These are phyloP conservation scores for Mycena sp. DNA, from an alignment of 1,284 basidiomycete genomes.

Conservation along the genomic window DNA sequence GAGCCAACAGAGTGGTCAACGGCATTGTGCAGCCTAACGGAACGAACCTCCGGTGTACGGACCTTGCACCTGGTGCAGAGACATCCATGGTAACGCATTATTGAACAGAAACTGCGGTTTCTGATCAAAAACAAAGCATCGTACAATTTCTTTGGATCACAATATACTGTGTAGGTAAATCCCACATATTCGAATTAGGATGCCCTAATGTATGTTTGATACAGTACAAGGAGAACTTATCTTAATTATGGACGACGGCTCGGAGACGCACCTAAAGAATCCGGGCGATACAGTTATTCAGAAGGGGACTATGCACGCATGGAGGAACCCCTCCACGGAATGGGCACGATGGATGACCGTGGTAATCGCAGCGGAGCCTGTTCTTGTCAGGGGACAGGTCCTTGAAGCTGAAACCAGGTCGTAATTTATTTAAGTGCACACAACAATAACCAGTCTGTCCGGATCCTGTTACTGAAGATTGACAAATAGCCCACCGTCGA, in stretches of 20 bases:
- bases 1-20: conserved; percentile 54
- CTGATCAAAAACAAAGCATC: conserved; percentile 43
- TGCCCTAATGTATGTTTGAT: background rate
- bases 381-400: conserved; percentile 54
- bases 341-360: conserved; percentile 66
- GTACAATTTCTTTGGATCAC: conserved; percentile 66
- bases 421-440: background rate
- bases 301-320: conserved; percentile 68
- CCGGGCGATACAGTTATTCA: conserved; percentile 67
- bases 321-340: conserved; percentile 62
- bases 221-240: conserved; percentile 66
- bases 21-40: conserved; percentile 58
- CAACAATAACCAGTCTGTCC: background rate
- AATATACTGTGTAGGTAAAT: conserved; percentile 61
- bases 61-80: conserved; percentile 61
- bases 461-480: conserved; percentile 73
- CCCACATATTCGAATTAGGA: background rate
- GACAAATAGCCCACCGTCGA: conserved; percentile 84
- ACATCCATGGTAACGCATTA: conserved; percentile 57
- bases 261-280: conserved; percentile 60
- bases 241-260: conserved; percentile 64
- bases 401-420: conserved; percentile 43
- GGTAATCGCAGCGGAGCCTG: conserved; percentile 63
- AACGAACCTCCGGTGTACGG: conserved; percentile 61
- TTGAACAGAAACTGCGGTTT: background rate